phyloP scores from a whole-genome alignment of 2,329 filamentous ascomycete species.

The Blastomyces percursus region DNA sequence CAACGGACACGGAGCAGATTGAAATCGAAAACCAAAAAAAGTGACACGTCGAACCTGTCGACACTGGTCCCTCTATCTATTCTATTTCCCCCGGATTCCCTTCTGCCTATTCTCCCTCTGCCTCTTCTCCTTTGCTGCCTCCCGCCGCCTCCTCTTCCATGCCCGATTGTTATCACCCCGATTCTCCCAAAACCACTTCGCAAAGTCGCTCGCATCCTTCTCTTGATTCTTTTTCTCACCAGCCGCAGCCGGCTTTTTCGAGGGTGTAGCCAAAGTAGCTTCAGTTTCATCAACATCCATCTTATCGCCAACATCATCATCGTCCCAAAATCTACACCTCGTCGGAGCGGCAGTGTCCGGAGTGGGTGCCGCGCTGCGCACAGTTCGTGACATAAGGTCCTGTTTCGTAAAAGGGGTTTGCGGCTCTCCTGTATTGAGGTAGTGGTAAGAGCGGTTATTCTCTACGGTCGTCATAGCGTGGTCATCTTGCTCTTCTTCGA shows the following conservation, averaged over 20 bases:
- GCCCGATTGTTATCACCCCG: constrained; percentile 41
- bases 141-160: constrained; percentile 46
- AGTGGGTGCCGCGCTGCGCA: constrained; percentile 86
- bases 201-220: constrained; percentile 45
- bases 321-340: constrained; percentile 24
- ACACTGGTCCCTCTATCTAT: neutral
- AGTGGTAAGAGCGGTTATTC: neutral
- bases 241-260: neutral
- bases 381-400: constrained; percentile 55
- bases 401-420: constrained; percentile 74
- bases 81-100: constrained; percentile 19
- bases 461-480: constrained; percentile 6
- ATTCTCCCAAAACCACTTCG: constrained; percentile 51
- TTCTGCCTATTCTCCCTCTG: constrained; percentile 49
- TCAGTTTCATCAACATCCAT: constrained; percentile 14
- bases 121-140: constrained; percentile 49
- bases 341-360: constrained; percentile 77
- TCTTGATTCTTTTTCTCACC: constrained; percentile 16
- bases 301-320: constrained; percentile 13
- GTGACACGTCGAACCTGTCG: neutral
- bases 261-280: constrained; percentile 18
- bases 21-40: neutral
- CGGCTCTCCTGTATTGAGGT: constrained; percentile 35
- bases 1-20: neutral
- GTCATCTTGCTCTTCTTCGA: constrained; percentile 37